Base-by-base conservation (phyloP, 441 rosid genomes). In the Theobroma grandiflorum region DNA sequence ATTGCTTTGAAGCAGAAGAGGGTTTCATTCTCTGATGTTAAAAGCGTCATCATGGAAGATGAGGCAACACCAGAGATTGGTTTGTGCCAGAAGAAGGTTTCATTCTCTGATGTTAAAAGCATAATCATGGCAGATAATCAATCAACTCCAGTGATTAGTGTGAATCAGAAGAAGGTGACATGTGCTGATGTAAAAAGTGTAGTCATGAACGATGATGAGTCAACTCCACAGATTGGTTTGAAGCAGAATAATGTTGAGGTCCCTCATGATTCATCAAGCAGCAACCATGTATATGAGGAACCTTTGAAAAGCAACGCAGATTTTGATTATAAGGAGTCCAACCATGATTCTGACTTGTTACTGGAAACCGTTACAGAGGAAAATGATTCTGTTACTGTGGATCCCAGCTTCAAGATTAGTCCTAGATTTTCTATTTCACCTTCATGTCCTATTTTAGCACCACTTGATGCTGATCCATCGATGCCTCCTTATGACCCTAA, bases 401-500 rank as follows among this genome's bases (percentile, higher is more conserved):
- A 90, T 76, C 80, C 86, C 31, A 83, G 87, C 74, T 89, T 87
- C 64, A 78, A 75, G 58, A 81, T 84, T 14, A 89, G 90, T 62
- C 92, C 89, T 66, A 78, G 80, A 43, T 79, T 76, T 66, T 37
- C 78, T 6, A 18, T 67, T 49, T 75, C 91, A 6, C 78, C 80
- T 72, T 75, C 92, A 0, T 85, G 75, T 69, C 85, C 90, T 76
- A 78, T 69, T 79, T 65, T 92, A 88, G 93, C 86, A 37, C 89
- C 94, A 6, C 86, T 88, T 31, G 94, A 93, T 84, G 92, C 91
- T 0, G 96, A 93, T 86, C 92, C 96, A 37, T 76, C 50, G 77
- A 77, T 86, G 89, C 86, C 81, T 15, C 94, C 95, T 57, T 94
- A 94, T 82, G 98, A 94, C 85, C 98, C 96, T 15, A 87, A 90